phyloP scores from a whole-genome alignment of 1,284 basidiomycete genomes.

The Tilletia setariae region DNA sequence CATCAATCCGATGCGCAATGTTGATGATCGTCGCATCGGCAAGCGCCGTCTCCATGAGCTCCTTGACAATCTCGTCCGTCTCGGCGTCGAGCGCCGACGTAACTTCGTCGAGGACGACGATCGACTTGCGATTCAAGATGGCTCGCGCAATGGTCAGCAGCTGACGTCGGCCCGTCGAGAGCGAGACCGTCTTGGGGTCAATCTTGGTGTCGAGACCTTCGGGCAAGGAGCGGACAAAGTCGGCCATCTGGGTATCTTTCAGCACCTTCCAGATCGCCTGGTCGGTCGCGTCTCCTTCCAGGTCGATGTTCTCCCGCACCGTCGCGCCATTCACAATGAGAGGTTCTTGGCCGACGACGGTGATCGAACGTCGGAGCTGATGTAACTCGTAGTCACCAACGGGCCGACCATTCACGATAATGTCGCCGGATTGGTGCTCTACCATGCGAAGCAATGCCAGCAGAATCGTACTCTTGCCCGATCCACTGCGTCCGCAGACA shows the following conservation, averaged over 20 bases:
- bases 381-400: slow-evolving; percentile 23
- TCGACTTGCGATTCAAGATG: slow-evolving; percentile 59
- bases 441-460: slow-evolving; percentile 39
- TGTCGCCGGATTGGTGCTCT: slow-evolving; percentile 30
- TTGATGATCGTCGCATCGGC: slow-evolving; percentile 38
- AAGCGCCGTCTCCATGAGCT: slow-evolving; percentile 56
- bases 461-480: slow-evolving; percentile 42
- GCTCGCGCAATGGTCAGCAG: slow-evolving; percentile 59
- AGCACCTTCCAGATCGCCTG: slow-evolving; percentile 48
- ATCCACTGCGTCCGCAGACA: slow-evolving; percentile 33
- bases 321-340: slow-evolving; percentile 39
- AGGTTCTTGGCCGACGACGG: slow-evolving; percentile 46
- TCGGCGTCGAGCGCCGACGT: slow-evolving; percentile 34
- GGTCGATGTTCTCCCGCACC: slow-evolving; percentile 48
- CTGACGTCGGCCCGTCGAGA: slow-evolving; percentile 51
- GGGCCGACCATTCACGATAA: slow-evolving; percentile 30
- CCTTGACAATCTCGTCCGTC: slow-evolving; percentile 61
- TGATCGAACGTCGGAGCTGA: slow-evolving; percentile 30
- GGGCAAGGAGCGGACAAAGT: slow-evolving; percentile 35
- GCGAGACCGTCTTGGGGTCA: slow-evolving; percentile 18
- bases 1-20: slow-evolving; percentile 66
- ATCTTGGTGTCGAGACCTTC: slow-evolving; percentile 29
- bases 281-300: slow-evolving; percentile 34
- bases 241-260: slow-evolving; percentile 35
- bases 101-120: slow-evolving; percentile 61